Evolutionary conservation across 2,329 filamentous ascomycete species (phyloP), one percentile per base, ranked within the genome.

Genomic region (Penicillium paneum): DNA sequence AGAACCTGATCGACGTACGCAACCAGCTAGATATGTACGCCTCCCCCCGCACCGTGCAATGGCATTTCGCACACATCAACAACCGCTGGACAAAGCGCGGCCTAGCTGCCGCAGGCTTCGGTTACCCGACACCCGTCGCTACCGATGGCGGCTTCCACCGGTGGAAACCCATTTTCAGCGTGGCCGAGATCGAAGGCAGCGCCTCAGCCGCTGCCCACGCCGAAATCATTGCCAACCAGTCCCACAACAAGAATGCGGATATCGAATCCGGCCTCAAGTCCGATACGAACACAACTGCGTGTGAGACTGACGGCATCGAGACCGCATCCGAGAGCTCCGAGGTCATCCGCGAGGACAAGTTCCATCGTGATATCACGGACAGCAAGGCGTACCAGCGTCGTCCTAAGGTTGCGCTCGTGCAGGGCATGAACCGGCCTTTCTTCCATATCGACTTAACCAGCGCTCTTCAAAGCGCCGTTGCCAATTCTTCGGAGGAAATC

Each of bases 151-250:
- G 79, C 7, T 82, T 83, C 63, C 80, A 83, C 59, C 83, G 89
- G 55, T 97, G 92, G 93, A 92, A 90, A 71, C 90, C 91, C n/a
- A 91, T 97, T 61, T 97, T 96, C 79, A 91, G 85, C 67, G 91
- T 97, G 21, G 90, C 93, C 2, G 91, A 96, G 68, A 85, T 95
- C 60, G 85, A 90, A 58, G 88, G 91, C 19, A 77, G 79, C 5
- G 76, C 85, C 49, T 90, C 87, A 5, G 89, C 89, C 0, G 87
- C 88, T 1, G 84, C 84, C 0, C 78, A 79, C 8, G 89, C 89
- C 0, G 87, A 92, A 64, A 76, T 81, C 26, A 76, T 81, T 26
- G 80, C 82, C 49, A 87, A 88, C 67, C 80, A 84, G 4, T 49
- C 55, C 15, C 52, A 62, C 15, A 50, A 59, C 17, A 61, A 60